Percentiles rank a stretch among this genome's conserved stretches.
Conservation (phyloP, 441 rosid genomes). For the Geranium incanum region DNA sequence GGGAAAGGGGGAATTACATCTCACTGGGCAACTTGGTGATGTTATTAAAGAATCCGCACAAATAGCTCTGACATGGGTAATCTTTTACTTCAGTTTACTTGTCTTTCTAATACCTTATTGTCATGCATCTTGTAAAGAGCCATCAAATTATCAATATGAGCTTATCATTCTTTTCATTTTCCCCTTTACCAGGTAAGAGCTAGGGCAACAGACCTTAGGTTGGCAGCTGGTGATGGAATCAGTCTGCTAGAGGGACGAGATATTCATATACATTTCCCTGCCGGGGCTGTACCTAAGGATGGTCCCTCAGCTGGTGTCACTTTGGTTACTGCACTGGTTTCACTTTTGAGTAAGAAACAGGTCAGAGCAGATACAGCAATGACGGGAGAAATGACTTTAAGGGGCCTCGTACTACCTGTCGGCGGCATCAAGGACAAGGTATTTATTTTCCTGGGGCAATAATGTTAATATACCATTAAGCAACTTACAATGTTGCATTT, state of each 20-base stretch:
- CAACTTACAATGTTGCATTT: no score
- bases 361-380: constrained; percentile 97
- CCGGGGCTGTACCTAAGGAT: constrained; percentile 96
- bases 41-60: constrained; percentile 98
- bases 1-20: constrained; percentile 90
- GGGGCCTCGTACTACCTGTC: constrained; percentile 98
- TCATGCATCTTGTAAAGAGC: background rate
- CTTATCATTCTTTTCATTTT: constrained; percentile 16
- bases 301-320: constrained; percentile 99
- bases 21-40: constrained; percentile 98
- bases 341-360: constrained; percentile 72
- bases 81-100: constrained; percentile 12
- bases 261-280: constrained; percentile 94
- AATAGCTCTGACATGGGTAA: constrained; percentile 96
- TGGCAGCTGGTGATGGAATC: constrained; percentile 49
- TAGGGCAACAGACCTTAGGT: constrained; percentile 68
- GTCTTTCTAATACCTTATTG: constrained; percentile 3
- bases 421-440: constrained; percentile 99
- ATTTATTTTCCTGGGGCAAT: background rate
- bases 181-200: constrained; percentile 59
- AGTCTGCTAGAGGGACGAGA: constrained; percentile 83
- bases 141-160: constrained; percentile 11
- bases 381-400: constrained; percentile 98
- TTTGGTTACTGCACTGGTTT: constrained; percentile 87
- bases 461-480: no score